Percentiles rank a stretch among this genome's conserved stretches.
Conservation (phyloP, 768 basidiomycete genomes). For the Tephrocybe sp. region DNA sequence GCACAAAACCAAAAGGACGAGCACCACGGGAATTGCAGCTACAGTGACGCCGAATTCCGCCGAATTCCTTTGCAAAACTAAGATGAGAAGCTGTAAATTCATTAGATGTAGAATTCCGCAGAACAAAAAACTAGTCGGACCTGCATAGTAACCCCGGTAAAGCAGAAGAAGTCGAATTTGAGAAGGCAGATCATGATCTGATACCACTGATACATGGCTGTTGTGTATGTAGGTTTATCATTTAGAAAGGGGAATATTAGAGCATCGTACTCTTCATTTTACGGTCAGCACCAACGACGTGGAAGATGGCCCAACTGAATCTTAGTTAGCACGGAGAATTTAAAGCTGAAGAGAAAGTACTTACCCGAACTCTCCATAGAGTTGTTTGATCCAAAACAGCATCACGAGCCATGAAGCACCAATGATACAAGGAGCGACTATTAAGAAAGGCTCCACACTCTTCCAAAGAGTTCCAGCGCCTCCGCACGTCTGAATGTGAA, state of each 20-base stretch:
- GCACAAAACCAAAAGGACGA: slow-evolving; percentile 63
- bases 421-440: slow-evolving; percentile 73
- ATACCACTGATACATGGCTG: slow-evolving; percentile 88
- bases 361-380: slow-evolving; percentile 85
- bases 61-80: slow-evolving; percentile 62
- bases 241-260: neutral
- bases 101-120: slow-evolving; percentile 2
- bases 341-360: slow-evolving; percentile 21
- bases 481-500: slow-evolving; percentile 38
- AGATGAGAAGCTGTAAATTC: slow-evolving; percentile 67
- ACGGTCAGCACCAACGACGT: slow-evolving; percentile 84
- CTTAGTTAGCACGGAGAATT: slow-evolving; percentile 10
- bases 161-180: slow-evolving; percentile 90
- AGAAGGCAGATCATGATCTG: slow-evolving; percentile 86
- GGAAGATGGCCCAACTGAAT: slow-evolving; percentile 85
- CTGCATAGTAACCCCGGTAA: slow-evolving; percentile 88
- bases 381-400: slow-evolving; percentile 65
- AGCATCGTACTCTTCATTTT: slow-evolving; percentile 70
- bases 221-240: slow-evolving; percentile 9
- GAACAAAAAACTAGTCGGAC: slow-evolving; percentile 28
- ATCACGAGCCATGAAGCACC: slow-evolving; percentile 64
- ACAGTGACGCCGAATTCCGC: slow-evolving; percentile 84
- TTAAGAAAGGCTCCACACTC: slow-evolving; percentile 63
- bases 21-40: slow-evolving; percentile 78
- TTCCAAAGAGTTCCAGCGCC: slow-evolving; percentile 59